A percentile compares a stretch with the other conserved stretches of the same genome.
Evolutionary conservation across 208 protist genomes (phyloP).

Genomic region (Wallacemonas rigidus): DNA sequence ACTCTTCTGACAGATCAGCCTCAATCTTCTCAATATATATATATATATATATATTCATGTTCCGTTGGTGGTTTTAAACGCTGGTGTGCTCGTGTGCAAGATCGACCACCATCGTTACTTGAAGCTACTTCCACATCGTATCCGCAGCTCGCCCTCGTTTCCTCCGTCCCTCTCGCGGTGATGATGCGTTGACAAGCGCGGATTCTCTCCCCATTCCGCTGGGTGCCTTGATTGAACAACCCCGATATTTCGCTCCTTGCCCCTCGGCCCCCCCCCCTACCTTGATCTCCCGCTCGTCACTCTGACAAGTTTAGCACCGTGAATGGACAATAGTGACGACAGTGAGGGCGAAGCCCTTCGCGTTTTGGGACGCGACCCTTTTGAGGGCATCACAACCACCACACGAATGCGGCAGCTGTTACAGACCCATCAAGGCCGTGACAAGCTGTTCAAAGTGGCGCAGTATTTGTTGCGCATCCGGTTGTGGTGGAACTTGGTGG

Average conservation of each 20-base stretch:
- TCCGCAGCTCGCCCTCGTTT: too few relatives aligned
- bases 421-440: constrained; percentile 88
- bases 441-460: constrained; percentile 90
- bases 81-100: too few relatives aligned
- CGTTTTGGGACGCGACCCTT: constrained; percentile 83
- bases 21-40: too few relatives aligned
- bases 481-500: constrained; percentile 79
- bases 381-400: constrained; percentile 85
- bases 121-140: too few relatives aligned
- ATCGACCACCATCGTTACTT: too few relatives aligned
- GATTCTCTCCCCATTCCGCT: not conserved
- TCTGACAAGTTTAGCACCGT: not conserved
- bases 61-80: too few relatives aligned
- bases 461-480: constrained; percentile 87
- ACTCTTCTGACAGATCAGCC: too few relatives aligned
- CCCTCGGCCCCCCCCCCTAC: not conserved
- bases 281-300: too few relatives aligned
- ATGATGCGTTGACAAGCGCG: not conserved
- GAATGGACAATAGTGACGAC: constrained; percentile 30
- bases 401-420: constrained; percentile 87
- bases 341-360: constrained; percentile 59
- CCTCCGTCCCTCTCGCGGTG: not conserved
- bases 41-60: too few relatives aligned
- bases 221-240: too few relatives aligned
- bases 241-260: constrained; percentile 11